These are phyloP conservation scores for Pseudogymnoascus sp. DNA, from an alignment of 2,329 filamentous ascomycete species.

Conservation along the genomic window DNA sequence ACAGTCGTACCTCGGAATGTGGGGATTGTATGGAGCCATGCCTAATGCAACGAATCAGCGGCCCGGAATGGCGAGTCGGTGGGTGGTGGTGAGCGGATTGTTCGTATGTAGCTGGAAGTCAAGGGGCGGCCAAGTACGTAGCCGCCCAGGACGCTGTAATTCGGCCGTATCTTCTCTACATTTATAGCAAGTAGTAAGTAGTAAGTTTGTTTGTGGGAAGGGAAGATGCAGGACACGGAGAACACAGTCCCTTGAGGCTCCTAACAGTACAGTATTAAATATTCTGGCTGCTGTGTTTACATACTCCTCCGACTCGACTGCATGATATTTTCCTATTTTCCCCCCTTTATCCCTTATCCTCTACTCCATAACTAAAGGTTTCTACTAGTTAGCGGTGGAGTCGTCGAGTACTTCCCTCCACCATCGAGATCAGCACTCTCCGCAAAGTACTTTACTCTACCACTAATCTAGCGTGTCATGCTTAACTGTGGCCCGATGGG, in stretches of 20 bases:
- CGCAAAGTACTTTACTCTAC: background rate
- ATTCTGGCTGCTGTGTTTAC: background rate
- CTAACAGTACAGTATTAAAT: background rate
- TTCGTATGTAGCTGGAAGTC: background rate
- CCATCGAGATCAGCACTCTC: background rate
- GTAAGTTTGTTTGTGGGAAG: background rate
- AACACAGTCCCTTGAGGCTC: background rate
- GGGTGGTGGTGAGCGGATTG: background rate
- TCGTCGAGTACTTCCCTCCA: background rate
- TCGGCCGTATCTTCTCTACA: background rate
- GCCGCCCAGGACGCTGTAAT: background rate
- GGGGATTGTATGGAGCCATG: background rate
- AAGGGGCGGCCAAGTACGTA: background rate
- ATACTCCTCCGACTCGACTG: background rate
- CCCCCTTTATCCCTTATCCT: background rate
- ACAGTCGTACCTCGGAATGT: background rate
- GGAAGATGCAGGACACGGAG: background rate
- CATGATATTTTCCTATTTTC: background rate
- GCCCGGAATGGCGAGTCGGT: background rate
- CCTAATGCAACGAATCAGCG: background rate
- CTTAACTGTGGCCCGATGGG: background rate
- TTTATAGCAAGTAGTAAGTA: background rate
- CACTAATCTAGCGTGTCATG: background rate
- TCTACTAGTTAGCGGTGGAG: background rate
- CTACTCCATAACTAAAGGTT: background rate